phyloP scores from a whole-genome alignment of 345 rosid species.

The Gossypium anomalum region DNA sequence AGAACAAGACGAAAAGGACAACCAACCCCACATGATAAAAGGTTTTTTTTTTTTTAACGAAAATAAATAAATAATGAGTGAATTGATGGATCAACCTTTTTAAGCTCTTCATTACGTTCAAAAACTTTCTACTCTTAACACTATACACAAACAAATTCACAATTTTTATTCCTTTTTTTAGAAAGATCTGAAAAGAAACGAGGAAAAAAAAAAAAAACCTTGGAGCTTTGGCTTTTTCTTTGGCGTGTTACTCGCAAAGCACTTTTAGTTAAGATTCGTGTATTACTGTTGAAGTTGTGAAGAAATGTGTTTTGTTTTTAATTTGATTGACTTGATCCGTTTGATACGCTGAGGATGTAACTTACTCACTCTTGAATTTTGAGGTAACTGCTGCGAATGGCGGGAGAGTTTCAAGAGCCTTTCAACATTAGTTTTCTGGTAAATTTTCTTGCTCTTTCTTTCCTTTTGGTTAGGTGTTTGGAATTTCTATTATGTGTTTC shows the following conservation, averaged over 20 bases:
- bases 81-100: slow-evolving; percentile 12
- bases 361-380: background rate
- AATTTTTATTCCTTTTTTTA: background rate
- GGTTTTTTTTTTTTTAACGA: background rate
- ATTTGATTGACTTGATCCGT: background rate
- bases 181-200: background rate
- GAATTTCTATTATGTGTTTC: background rate
- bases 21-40: slow-evolving; percentile 21
- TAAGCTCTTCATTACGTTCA: slow-evolving; percentile 10
- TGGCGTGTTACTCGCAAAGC: slow-evolving; percentile 2
- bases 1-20: slow-evolving; percentile 21
- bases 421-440: slow-evolving; percentile 60
- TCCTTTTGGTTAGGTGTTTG: background rate
- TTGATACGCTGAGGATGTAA: background rate
- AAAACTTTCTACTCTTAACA: background rate
- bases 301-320: slow-evolving; percentile 1
- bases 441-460: background rate
- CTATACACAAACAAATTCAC: background rate
- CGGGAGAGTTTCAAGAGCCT: slow-evolving; percentile 67
- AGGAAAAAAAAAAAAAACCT: background rate
- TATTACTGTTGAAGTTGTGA: background rate
- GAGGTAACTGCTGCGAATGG: slow-evolving; percentile 34
- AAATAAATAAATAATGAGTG: background rate
- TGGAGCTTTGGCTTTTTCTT: background rate
- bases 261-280: background rate